Evolutionary conservation across 2,329 filamentous ascomycete genomes (phyloP).

Genomic region (Epichloe festucae): DNA sequence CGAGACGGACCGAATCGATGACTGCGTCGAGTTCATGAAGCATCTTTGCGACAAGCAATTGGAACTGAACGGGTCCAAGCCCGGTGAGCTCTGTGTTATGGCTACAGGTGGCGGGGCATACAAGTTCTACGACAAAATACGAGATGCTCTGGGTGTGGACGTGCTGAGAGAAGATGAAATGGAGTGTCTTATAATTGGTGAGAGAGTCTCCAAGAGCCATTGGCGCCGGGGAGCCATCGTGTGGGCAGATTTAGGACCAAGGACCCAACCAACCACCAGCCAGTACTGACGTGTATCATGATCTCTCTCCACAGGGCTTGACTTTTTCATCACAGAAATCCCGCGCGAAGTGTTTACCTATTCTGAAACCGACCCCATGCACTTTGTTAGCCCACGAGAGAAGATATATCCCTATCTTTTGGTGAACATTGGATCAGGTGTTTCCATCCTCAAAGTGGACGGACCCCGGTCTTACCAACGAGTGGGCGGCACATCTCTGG

Average conservation of each 20-base stretch:
- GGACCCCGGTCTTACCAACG: constrained; percentile 77
- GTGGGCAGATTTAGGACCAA: not conserved
- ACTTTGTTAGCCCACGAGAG: constrained; percentile 68
- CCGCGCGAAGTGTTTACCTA: constrained; percentile 96
- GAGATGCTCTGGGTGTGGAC: constrained; percentile 70
- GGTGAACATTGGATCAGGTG: constrained; percentile 95
- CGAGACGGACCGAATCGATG: constrained; percentile 87
- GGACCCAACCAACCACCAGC: not conserved
- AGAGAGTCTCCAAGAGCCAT: constrained; percentile 11
- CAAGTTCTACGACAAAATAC: constrained; percentile 91
- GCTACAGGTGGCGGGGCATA: constrained; percentile 92
- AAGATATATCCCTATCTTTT: constrained; percentile 89
- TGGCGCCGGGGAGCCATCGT: not conserved
- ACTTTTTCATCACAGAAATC: constrained; percentile 99
- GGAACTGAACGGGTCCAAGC: constrained; percentile 56
- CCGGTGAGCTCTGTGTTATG: constrained; percentile 74
- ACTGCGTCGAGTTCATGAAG: constrained; percentile 85
- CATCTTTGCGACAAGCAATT: constrained; percentile 73
- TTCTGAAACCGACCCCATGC: constrained; percentile 79
- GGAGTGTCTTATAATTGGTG: constrained; percentile 93
- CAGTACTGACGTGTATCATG: not conserved
- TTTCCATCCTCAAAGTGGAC: constrained; percentile 94
- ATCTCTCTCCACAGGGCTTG: constrained; percentile 48
- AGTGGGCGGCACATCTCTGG: constrained; percentile 87
- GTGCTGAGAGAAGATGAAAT: constrained; percentile 93